Evolutionary conservation across 495 filamentous ascomycete species (phyloP), one percentile per base, ranked within the genome.

Genomic region (Neurospora sp.): DNA sequence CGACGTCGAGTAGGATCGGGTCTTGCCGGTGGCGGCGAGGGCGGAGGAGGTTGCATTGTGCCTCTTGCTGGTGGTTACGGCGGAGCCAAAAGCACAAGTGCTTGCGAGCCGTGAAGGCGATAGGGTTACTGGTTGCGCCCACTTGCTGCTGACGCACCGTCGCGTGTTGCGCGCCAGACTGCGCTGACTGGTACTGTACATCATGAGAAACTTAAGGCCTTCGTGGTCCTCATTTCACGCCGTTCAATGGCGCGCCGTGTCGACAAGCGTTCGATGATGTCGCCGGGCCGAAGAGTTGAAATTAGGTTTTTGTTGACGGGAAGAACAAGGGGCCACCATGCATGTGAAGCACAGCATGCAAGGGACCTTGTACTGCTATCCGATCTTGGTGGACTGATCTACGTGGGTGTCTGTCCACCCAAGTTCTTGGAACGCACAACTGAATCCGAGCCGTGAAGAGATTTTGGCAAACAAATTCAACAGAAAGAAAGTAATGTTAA

Each of bases 151-250:
- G 12, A 18, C 53, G 53, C 53, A 61, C 6, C 53, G 53, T 27
- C 53, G 71, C 41, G 35, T 68, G 73, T 69, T 44, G 46, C 73
- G 75, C 70, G 71, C 73, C 20, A 75, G 14, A 59, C 71, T 72
- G 40, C 74, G 76, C 73, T 53, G 70, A 39, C 75, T 72, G 40
- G 74, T 73, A 70, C 73, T 46, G 72, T 75, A 76, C 78, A 80
- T 80, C 44, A 31, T 74, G 39, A 72, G 38, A n/a, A 70, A 61
- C 14, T 35, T 11, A 22, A 61, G 53, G 11, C 27, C 53, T 61
- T 61, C 53, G 53, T 61, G 53, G 18, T 35, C 22, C 14, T 16
- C 14, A 35, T 16, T 5, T 27, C 27, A 12, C 27, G 53, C 22
- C 53, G 22, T 61, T 61, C 53, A 31, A 61, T 14, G 53, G 53